Conservation (phyloP, 257 asterid genomes). For the Schizonepeta tenuifolia region DNA sequence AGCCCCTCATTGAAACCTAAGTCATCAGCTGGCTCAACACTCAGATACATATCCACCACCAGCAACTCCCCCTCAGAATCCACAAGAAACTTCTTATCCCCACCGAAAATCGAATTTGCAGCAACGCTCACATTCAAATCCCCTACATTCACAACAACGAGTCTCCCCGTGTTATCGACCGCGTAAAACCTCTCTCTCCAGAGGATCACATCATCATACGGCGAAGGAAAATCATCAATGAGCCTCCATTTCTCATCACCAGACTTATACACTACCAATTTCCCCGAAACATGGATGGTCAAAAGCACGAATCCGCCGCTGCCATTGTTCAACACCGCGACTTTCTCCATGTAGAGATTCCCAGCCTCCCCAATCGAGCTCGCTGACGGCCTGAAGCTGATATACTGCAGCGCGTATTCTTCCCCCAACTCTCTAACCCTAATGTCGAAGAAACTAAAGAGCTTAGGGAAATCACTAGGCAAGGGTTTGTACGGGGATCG, state of each 20-base stretch:
- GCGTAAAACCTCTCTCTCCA: constrained; percentile 62
- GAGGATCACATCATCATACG: constrained; percentile 77
- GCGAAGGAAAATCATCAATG: constrained; percentile 59
- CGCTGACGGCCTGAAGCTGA: constrained; percentile 70
- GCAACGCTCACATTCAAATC: constrained; percentile 45
- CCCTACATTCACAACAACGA: constrained; percentile 51
- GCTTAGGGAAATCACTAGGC: constrained; percentile 62
- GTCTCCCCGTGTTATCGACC: constrained; percentile 64
- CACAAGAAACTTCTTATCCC: constrained; percentile 85
- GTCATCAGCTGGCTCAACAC: constrained; percentile 64
- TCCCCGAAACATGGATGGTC: constrained; percentile 77
- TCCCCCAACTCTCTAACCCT: constrained; percentile 61
- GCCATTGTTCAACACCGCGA: constrained; percentile 50
- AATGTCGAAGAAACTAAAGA: constrained; percentile 44
- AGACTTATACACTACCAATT: constrained; percentile 68
- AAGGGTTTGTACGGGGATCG: constrained; percentile 51
- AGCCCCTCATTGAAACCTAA: constrained; percentile 59
- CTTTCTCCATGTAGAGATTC: constrained; percentile 79
- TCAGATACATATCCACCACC: constrained; percentile 72
- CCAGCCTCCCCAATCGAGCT: constrained; percentile 76
- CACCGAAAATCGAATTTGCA: constrained; percentile 60
- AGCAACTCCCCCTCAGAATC: constrained; percentile 64
- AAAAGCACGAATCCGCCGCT: constrained; percentile 54
- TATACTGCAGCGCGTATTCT: constrained; percentile 75
- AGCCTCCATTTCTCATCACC: constrained; percentile 74